Percentiles rank a stretch among this genome's conserved stretches.
These are phyloP conservation scores for Lentinus polychrous DNA, from an alignment of 1,284 basidiomycete genomes.

Conservation along the genomic window DNA sequence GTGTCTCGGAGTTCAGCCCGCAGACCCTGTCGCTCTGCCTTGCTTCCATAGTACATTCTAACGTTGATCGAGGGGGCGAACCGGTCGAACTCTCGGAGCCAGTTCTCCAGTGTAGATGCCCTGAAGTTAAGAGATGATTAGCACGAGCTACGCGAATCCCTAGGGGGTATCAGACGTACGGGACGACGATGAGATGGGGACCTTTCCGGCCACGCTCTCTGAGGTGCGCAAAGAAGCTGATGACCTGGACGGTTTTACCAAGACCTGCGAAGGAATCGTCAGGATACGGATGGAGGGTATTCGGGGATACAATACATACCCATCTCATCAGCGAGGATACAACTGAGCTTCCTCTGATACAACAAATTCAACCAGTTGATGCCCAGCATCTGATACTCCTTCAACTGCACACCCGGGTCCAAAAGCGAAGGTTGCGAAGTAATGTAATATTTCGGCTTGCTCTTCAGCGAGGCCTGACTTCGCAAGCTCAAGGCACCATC, in stretches of 20 bases:
- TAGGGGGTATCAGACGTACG: slow-evolving; percentile 46
- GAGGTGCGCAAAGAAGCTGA: slow-evolving; percentile 89
- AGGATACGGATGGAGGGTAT: slow-evolving; percentile 1
- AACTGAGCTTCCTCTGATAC: slow-evolving; percentile 77
- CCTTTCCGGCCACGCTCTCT: slow-evolving; percentile 74
- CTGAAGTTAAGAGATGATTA: slow-evolving; percentile 30
- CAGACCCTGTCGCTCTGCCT: slow-evolving; percentile 79
- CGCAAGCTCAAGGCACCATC: slow-evolving; percentile 59
- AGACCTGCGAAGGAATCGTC: slow-evolving; percentile 44
- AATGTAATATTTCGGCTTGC: slow-evolving; percentile 57
- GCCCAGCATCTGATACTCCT: slow-evolving; percentile 97
- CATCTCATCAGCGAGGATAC: slow-evolving; percentile 98
- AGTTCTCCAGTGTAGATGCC: slow-evolving; percentile 96
- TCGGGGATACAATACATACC: slow-evolving; percentile 43
- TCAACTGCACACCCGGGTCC: slow-evolving; percentile 69
- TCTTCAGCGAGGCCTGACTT: slow-evolving; percentile 33
- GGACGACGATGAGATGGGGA: slow-evolving; percentile 92
- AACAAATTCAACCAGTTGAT: slow-evolving; percentile 95
- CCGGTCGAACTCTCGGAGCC: slow-evolving; percentile 92
- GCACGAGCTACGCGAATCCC: background rate
- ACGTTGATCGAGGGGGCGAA: slow-evolving; percentile 88
- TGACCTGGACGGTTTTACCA: slow-evolving; percentile 98
- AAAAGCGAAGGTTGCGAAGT: slow-evolving; percentile 71
- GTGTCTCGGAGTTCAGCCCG: slow-evolving; percentile 68
- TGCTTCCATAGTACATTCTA: slow-evolving; percentile 90